Conservation (phyloP, 352 stramenopile species). For the Pythium brassicae region DNA sequence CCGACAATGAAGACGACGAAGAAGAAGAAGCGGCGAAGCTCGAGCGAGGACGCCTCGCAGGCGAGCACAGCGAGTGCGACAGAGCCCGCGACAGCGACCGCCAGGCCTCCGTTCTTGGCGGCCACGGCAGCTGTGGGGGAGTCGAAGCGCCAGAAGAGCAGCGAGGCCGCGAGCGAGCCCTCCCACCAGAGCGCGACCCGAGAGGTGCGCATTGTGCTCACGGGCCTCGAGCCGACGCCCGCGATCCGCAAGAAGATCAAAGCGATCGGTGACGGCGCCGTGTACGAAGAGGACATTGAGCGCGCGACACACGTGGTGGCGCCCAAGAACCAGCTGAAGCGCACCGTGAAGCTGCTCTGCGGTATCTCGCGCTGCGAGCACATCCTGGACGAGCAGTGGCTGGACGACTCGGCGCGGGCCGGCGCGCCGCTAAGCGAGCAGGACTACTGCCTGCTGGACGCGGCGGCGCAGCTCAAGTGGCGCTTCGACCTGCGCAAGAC, state of each 20-base stretch:
- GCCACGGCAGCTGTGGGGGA: too few relatives aligned
- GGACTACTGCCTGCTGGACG: too few relatives aligned
- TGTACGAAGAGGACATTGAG: slow-evolving; percentile 47
- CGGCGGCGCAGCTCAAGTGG: too few relatives aligned
- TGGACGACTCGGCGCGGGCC: too few relatives aligned
- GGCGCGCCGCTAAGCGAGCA: too few relatives aligned
- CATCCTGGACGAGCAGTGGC: too few relatives aligned
- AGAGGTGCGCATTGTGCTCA: slow-evolving; percentile 48
- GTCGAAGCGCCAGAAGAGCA: not conserved
- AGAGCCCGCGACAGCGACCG: not conserved
- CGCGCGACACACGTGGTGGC: slow-evolving; percentile 49
- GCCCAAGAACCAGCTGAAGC: slow-evolving; percentile 45
- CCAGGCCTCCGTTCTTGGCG: too few relatives aligned
- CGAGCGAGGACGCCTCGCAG: not conserved
- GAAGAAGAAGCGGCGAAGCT: not conserved
- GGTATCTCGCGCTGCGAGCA: slow-evolving; percentile 51
- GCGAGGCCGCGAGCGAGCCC: not conserved
- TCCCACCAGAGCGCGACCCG: not conserved
- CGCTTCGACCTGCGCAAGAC: too few relatives aligned
- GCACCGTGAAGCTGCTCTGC: slow-evolving; percentile 55
- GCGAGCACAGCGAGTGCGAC: not conserved
- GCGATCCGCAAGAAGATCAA: slow-evolving; percentile 38
- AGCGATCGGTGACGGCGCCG: slow-evolving; percentile 27
- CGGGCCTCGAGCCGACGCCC: slow-evolving; percentile 38
- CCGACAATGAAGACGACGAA: too few relatives aligned